A percentile compares a stretch with the other conserved stretches of the same genome.
These are phyloP conservation scores for Dissophora ornata DNA, from an alignment of 192 early-diverging fungal species.

Conservation along the genomic window DNA sequence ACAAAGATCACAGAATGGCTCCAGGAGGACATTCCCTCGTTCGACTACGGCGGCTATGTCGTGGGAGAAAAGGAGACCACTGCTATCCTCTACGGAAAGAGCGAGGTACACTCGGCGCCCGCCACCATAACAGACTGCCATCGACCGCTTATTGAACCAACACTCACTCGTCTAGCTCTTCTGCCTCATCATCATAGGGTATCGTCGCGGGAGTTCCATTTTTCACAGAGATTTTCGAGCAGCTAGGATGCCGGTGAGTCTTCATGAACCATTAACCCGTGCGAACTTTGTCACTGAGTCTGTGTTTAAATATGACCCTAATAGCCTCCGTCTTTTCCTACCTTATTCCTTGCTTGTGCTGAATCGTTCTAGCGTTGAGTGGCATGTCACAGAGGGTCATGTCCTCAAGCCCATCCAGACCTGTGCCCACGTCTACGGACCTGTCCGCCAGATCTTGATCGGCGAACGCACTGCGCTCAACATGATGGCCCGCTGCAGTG, in stretches of 20 bases:
- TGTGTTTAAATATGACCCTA: background rate
- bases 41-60: slow-evolving; percentile 98
- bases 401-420: slow-evolving; percentile 77
- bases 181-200: slow-evolving; percentile 57
- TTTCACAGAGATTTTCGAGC: slow-evolving; percentile 93
- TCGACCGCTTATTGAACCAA: too few species aligned
- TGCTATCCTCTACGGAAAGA: slow-evolving; percentile 91
- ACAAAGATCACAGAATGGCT: slow-evolving; percentile 84
- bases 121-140: too few species aligned
- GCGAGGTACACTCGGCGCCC: slow-evolving; percentile 57
- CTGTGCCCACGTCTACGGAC: slow-evolving; percentile 86
- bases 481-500: slow-evolving; percentile 92
- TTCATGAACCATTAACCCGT: too few species aligned
- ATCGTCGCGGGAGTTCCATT: slow-evolving; percentile 95
- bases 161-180: background rate
- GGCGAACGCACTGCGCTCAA: slow-evolving; percentile 96
- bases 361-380: slow-evolving; percentile 82
- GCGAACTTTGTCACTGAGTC: too few species aligned
- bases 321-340: background rate
- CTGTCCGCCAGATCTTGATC: slow-evolving; percentile 84
- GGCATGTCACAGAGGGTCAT: slow-evolving; percentile 85
- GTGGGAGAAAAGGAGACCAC: slow-evolving; percentile 87
- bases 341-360: slow-evolving; percentile 7
- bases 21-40: slow-evolving; percentile 95
- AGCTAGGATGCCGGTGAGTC: slow-evolving; percentile 84